A percentile compares a stretch with the other conserved stretches of the same genome.
Evolutionary conservation across 2,329 filamentous ascomycete species (phyloP).

Genomic region (Xylariaceae sp.): DNA sequence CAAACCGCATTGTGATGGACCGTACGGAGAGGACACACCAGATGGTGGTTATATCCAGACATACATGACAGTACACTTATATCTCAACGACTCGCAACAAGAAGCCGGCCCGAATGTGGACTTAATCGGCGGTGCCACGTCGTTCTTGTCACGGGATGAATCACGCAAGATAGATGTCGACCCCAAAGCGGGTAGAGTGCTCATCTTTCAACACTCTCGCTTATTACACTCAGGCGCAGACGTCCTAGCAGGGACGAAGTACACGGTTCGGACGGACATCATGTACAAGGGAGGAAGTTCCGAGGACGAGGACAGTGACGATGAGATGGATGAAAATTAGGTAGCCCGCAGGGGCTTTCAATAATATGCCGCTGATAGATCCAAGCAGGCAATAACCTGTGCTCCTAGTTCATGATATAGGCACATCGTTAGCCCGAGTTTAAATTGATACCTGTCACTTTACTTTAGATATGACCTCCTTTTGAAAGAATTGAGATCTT

Average conservation of each 20-base stretch:
- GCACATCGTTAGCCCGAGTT: too few relatives aligned
- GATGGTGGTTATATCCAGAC: slow-evolving; percentile 43
- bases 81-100: slow-evolving; percentile 47
- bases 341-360: too few relatives aligned
- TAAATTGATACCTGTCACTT: too few relatives aligned
- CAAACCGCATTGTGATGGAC: slow-evolving; percentile 63
- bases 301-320: too few relatives aligned
- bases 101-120: slow-evolving; percentile 31
- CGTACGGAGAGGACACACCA: slow-evolving; percentile 49
- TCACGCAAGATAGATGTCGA: slow-evolving; percentile 48
- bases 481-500: too few relatives aligned
- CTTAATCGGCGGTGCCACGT: slow-evolving; percentile 52
- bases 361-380: too few relatives aligned
- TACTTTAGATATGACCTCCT: too few relatives aligned
- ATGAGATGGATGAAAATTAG: too few relatives aligned
- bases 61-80: slow-evolving; percentile 54
- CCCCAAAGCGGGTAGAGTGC: slow-evolving; percentile 53
- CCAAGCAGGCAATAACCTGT: too few relatives aligned
- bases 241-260: slow-evolving; percentile 50
- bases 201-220: slow-evolving; percentile 55
- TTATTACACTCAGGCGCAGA: slow-evolving; percentile 52
- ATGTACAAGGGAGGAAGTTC: slow-evolving; percentile 35
- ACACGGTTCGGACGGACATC: slow-evolving; percentile 54
- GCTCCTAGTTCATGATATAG: too few relatives aligned
- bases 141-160: slow-evolving; percentile 45